A percentile compares a stretch with the other conserved stretches of the same genome.
These are phyloP conservation scores for Globisporangium ultimum DNA, from an alignment of 352 stramenopile species.

Conservation along the genomic window DNA sequence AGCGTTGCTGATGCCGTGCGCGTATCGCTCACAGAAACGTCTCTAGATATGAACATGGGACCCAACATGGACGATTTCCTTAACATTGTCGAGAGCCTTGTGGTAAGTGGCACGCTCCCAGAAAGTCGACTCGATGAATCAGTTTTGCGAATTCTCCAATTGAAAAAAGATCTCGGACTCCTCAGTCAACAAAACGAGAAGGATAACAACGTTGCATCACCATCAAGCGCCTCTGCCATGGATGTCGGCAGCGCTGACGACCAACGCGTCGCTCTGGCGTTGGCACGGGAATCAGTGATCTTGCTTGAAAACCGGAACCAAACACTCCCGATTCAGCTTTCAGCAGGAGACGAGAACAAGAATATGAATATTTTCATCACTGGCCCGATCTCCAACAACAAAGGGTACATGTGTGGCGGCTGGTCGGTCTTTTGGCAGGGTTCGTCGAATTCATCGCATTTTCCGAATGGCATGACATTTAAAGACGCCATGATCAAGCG, in stretches of 20 bases:
- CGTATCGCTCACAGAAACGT: constrained; percentile 76
- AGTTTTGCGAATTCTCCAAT: constrained; percentile 53
- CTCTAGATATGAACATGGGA: constrained; percentile 92
- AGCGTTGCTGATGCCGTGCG: constrained; percentile 61
- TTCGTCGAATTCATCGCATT: constrained; percentile 48
- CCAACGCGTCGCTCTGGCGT: constrained; percentile 44
- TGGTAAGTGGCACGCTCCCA: constrained; percentile 32
- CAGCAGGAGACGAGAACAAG: not conserved
- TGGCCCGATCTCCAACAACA: constrained; percentile 59
- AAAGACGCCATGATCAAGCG: constrained; percentile 35
- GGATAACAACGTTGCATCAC: not conserved
- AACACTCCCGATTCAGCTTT: constrained; percentile 31
- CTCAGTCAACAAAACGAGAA: constrained; percentile 21
- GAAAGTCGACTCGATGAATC: constrained; percentile 60
- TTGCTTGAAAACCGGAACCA: constrained; percentile 68
- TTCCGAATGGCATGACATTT: constrained; percentile 60
- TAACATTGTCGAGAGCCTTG: constrained; percentile 47
- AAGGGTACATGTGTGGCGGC: constrained; percentile 62
- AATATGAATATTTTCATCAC: constrained; percentile 54
- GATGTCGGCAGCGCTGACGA: constrained; percentile 50
- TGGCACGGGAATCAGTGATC: constrained; percentile 78
- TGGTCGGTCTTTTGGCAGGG: constrained; percentile 77
- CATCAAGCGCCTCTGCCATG: not conserved
- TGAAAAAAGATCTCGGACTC: constrained; percentile 53
- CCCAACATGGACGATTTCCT: constrained; percentile 49